Evolutionary conservation across 2,329 filamentous ascomycete species (phyloP), one percentile per base, ranked within the genome.

Genomic region (Cladosporium sp.): DNA sequence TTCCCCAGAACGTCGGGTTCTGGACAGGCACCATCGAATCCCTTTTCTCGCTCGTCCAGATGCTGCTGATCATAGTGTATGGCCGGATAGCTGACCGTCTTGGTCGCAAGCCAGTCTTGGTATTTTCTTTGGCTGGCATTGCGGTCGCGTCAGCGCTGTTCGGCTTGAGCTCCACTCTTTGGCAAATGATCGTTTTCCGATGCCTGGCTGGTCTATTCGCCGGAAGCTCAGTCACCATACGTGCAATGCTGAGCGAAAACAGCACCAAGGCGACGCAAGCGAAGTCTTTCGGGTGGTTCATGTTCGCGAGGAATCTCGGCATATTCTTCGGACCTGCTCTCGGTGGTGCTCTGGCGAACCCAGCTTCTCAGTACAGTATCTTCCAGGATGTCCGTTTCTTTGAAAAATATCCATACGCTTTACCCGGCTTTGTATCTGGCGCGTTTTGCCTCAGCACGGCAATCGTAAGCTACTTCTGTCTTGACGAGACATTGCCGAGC

Each of bases 1-100:
- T 75, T 1, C 72, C 80, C 42, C 71, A 77, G n/a, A 84, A 89
- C 66, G 82, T 89, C 3, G 88, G 88, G 2, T 92, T 91, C 71
- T 92, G 89, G 73, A 82, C 77, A 53, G 88, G 88, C 2, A 72
- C 90, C 10, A 89, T 92, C 64, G 78, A 81, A 62, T 79, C 77
- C 0, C 70, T 89, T 31, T 92, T 91, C 70, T 87, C 83, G 2
- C 71, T 85, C 5, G 86, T 84, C 0, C 87, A 91, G 68, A 89
- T 89, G 77, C 52, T 80, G n/a, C 78, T 90, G 54, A 88, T 92
- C 82, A 79, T 92, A 22, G 71, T 77, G 57, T 92, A 88, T 85
- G 86, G 86, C 46, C 74, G 73, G 61, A 81, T 76, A 52, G 80
- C 81, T 3, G 88, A 93, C 68, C 77, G 79, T 7, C 68, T 84